Conservation (phyloP, 345 rosid species). For the Erucastrum elatum region DNA sequence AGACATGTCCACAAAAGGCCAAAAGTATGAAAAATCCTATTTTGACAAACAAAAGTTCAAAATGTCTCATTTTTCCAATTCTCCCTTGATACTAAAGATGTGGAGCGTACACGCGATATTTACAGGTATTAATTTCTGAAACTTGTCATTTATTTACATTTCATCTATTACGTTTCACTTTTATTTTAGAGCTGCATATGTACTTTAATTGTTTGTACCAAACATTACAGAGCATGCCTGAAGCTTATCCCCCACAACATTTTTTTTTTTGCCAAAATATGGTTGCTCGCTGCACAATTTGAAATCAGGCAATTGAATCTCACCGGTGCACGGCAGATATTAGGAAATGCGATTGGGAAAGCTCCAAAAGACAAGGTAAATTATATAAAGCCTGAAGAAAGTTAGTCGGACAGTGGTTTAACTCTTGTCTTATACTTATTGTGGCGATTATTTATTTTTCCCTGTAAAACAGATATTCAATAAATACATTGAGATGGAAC, state of each 20-base stretch:
- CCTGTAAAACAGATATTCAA: not conserved
- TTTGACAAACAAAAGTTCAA: too few species aligned
- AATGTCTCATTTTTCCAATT: too few species aligned
- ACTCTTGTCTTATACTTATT: not conserved
- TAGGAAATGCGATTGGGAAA: not conserved
- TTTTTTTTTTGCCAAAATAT: not conserved
- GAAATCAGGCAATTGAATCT: not conserved
- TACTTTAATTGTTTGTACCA: not conserved
- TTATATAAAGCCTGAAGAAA: not conserved
- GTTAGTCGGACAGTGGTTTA: not conserved
- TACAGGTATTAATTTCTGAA: not conserved
- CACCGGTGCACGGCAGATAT: not conserved
- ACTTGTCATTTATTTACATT: not conserved
- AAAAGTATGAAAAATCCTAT: too few species aligned
- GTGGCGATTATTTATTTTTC: not conserved
- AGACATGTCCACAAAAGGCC: too few species aligned
- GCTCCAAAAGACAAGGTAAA: slow-evolving; percentile 6
- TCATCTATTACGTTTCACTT: not conserved
- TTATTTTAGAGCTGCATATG: not conserved
- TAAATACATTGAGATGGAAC: slow-evolving; percentile 1
- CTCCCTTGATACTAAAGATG: not conserved
- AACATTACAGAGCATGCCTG: not conserved
- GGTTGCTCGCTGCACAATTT: not conserved
- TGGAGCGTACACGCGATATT: not conserved
- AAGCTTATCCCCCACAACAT: not conserved